A percentile compares a stretch with the other conserved stretches of the same genome.
Conservation (phyloP, 495 filamentous ascomycete genomes). For the Penicillium bovifimosum region DNA sequence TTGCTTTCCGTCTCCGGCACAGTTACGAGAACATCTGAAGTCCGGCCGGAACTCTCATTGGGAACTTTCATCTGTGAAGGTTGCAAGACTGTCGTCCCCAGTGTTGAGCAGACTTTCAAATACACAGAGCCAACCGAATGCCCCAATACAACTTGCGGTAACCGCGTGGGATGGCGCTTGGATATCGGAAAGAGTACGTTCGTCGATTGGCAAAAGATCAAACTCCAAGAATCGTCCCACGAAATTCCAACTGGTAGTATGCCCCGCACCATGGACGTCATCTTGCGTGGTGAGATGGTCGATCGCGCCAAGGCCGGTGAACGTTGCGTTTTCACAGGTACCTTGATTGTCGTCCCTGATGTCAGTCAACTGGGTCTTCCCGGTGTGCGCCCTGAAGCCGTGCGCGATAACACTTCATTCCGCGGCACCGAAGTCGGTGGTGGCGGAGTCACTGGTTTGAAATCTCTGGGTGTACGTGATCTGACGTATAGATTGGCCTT, state of each 20-base stretch:
- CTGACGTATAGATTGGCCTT: slow-evolving; percentile 97
- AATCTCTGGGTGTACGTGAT: slow-evolving; percentile 89
- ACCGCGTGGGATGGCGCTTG: slow-evolving; percentile 83
- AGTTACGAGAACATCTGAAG: slow-evolving; percentile 93
- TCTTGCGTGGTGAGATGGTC: slow-evolving; percentile 96
- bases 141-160: slow-evolving; percentile 84
- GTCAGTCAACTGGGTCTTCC: slow-evolving; percentile 92
- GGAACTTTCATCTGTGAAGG: slow-evolving; percentile 90
- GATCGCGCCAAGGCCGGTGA: slow-evolving; percentile 96
- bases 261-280: slow-evolving; percentile 96
- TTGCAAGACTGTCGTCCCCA: slow-evolving; percentile 73
- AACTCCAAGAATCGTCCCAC: slow-evolving; percentile 94
- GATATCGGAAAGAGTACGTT: slow-evolving; percentile 97
- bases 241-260: slow-evolving; percentile 99
- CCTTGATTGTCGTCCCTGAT: slow-evolving; percentile 93
- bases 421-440: slow-evolving; percentile 77
- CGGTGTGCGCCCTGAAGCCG: slow-evolving; percentile 77
- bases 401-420: slow-evolving; percentile 71
- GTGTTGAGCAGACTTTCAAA: slow-evolving; percentile 95
- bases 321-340: slow-evolving; percentile 95
- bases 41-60: slow-evolving; percentile 85
- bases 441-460: slow-evolving; percentile 78
- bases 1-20: slow-evolving; percentile 94
- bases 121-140: slow-evolving; percentile 97
- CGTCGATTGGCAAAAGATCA: slow-evolving; percentile 97